Conservation (phyloP, 2,329 filamentous ascomycete genomes). For the Penicillium decumbens region DNA sequence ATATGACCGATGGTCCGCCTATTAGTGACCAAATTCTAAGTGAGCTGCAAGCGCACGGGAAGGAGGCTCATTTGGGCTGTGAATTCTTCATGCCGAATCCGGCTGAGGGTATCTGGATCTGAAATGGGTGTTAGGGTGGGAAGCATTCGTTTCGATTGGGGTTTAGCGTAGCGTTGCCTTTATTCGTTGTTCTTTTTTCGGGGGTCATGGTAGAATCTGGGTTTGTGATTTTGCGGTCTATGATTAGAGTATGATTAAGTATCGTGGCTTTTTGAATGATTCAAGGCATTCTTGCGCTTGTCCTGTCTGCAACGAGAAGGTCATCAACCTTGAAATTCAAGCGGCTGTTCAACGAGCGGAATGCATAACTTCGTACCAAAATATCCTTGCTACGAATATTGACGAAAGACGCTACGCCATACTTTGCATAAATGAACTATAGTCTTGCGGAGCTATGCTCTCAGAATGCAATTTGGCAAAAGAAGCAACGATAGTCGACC, state of each 20-base stretch:
- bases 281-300: too few species aligned
- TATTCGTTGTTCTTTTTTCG: conserved; percentile 1
- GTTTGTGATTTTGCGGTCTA: neutral
- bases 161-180: neutral
- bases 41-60: conserved; percentile 65
- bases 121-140: neutral
- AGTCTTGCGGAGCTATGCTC: too few species aligned
- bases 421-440: too few species aligned
- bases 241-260: neutral
- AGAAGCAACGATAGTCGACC: too few species aligned
- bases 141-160: neutral
- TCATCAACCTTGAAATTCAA: too few species aligned
- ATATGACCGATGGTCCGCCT: conserved; percentile 63
- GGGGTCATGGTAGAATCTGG: neutral
- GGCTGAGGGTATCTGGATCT: conserved; percentile 55
- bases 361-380: too few species aligned
- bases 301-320: too few species aligned
- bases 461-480: too few species aligned
- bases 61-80: conserved; percentile 65
- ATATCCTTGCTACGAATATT: too few species aligned
- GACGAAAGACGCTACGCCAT: too few species aligned
- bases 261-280: too few species aligned
- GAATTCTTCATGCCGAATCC: conserved; percentile 68
- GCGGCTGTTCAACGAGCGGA: too few species aligned
- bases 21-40: conserved; percentile 63